A percentile compares a stretch with the other conserved stretches of the same genome.
Conservation (phyloP, 2,329 filamentous ascomycete genomes). For the Stachybotrys elegans region DNA sequence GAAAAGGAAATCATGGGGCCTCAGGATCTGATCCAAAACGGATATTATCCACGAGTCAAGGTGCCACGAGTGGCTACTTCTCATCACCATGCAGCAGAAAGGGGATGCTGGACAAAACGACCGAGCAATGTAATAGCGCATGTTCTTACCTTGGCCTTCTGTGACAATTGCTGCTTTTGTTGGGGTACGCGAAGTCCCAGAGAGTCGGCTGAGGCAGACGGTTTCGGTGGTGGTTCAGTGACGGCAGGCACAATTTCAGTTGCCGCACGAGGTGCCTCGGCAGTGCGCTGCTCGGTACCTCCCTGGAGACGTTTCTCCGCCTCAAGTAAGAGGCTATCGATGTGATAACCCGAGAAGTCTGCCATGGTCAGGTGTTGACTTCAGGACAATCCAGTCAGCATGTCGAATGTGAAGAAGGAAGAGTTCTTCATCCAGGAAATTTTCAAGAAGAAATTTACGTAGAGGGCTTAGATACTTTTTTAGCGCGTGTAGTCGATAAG, state of each 20-base stretch:
- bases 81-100: conserved; percentile 29
- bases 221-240: too few relatives aligned
- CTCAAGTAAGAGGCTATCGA: conserved; percentile 26
- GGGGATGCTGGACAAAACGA: not conserved
- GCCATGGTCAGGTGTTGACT: too few relatives aligned
- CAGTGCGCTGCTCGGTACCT: too few relatives aligned
- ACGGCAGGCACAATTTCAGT: too few relatives aligned
- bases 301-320: conserved; percentile 26
- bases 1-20: conserved; percentile 52
- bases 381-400: too few relatives aligned
- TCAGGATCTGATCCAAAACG: conserved; percentile 49
- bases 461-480: too few relatives aligned
- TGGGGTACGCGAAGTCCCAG: not conserved
- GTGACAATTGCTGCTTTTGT: not conserved
- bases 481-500: too few relatives aligned
- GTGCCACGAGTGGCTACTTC: conserved; percentile 28
- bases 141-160: conserved; percentile 20
- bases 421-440: too few relatives aligned
- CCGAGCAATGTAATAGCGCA: conserved; percentile 5
- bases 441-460: too few relatives aligned
- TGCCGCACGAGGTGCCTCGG: too few relatives aligned
- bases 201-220: too few relatives aligned
- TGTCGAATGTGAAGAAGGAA: too few relatives aligned
- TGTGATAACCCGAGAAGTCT: conserved; percentile 21
- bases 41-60: conserved; percentile 33